phyloP scores from a whole-genome alignment of 2,329 filamentous ascomycete species.

The Claviceps citrina region DNA sequence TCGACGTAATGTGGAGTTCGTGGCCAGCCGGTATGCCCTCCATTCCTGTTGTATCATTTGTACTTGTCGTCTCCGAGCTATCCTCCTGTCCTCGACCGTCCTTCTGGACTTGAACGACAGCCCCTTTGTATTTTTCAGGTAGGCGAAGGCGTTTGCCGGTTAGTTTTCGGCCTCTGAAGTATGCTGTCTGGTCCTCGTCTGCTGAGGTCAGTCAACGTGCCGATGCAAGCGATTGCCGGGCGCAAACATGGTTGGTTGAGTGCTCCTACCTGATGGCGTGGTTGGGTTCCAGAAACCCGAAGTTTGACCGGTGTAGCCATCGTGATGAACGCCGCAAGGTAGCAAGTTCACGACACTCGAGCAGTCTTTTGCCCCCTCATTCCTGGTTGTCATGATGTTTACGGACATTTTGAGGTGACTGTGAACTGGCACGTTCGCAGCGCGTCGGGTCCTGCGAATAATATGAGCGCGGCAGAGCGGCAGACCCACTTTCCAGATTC shows the following conservation, averaged over 20 bases:
- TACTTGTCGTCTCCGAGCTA: conserved; percentile 18
- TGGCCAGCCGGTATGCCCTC: conserved; percentile 15
- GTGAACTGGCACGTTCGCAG: too few species aligned
- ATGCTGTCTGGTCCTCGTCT: conserved; percentile 41
- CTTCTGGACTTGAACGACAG: conserved; percentile 33
- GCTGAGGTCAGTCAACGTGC: not conserved
- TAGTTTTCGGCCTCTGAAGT: conserved; percentile 70
- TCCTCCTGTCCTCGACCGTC: conserved; percentile 20
- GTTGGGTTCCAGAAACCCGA: conserved; percentile 56
- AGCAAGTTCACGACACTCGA: conserved; percentile 54
- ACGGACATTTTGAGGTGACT: too few species aligned
- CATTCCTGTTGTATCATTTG: conserved; percentile 7
- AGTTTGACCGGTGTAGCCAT: conserved; percentile 51
- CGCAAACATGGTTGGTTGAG: not conserved
- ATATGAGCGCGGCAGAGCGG: too few species aligned
- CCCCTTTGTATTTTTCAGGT: conserved; percentile 55
- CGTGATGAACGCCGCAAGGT: conserved; percentile 66
- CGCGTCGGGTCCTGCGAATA: too few species aligned
- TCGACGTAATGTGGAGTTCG: conserved; percentile 32
- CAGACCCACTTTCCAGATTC: too few species aligned
- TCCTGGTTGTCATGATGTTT: conserved; percentile 27
- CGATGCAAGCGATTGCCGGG: not conserved
- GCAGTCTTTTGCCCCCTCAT: conserved; percentile 7
- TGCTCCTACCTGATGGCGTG: conserved; percentile 26
- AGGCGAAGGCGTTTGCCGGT: conserved; percentile 50